Base-by-base conservation (phyloP, 768 basidiomycete species). In the Auricularia sp. region DNA sequence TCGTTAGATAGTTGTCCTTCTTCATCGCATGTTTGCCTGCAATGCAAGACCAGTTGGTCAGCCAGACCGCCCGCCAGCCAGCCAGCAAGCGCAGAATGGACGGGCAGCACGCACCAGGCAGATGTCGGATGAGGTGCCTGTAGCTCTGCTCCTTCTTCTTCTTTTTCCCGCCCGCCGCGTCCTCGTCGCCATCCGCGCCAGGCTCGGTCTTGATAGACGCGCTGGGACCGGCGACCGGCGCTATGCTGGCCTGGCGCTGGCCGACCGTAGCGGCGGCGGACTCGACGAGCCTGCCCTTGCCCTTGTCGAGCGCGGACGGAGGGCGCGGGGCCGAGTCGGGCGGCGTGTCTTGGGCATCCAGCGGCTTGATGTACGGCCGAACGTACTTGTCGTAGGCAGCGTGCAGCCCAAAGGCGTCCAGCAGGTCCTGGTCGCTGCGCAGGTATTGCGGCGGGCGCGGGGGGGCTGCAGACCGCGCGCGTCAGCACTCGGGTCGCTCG, bases 311-410 rank as follows among this genome's bases (percentile, higher is more conserved):
- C 14, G 11, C 34, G 14, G 39, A n/a, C 18, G 64, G 33, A n/a
- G 66, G 67, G 45, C 68, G 37, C 68, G 65, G 39, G 16, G 24
- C 65, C 36, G 33, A 58, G 21, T 44, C 24, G 47, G 61, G 62
- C 71, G 36, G 66, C 69, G 33, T 73, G 34, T 59, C 56, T 35
- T 59, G 56, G 24, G 5, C 71, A 65, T 75, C 75, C 36, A 75
- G 68, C 21, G 79, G 76, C 42, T 73, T 65, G 47, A 76, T 71
- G 70, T 77, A 76, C 11, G 84, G 81, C n/a, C 86, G 81, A 62
- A 92, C 90, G 70, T 92, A 88, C 71, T 86, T 88, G 77, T 91
- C 86, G 73, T 92, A 92, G n/a, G 88, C 85, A 10, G 85, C 69
- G 62, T 85, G 80, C 35, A 92, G 83, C 62, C 82, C 78, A 70